Base-by-base conservation (phyloP, 2,329 filamentous ascomycete species). In the Aspergillus hortae region DNA sequence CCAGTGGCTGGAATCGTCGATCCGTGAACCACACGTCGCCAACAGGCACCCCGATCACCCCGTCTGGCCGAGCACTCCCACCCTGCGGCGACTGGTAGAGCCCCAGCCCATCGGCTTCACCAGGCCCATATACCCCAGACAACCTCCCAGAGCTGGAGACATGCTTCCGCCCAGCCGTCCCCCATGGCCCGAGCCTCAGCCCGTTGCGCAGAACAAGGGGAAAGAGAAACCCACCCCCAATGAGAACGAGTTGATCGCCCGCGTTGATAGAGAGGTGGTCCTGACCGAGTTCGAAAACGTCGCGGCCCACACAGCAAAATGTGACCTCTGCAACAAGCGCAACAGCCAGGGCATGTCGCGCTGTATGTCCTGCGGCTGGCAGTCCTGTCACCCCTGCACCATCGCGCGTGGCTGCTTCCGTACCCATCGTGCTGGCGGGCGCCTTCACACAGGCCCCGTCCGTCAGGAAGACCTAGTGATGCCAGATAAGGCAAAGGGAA, bases 291-390 rank as follows among this genome's bases (percentile, higher is more conserved):
- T 71, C 55, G 56, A 55, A n/a, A 46, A 57, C 6, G 53, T 72
- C 12, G 45, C 48, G 4, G 66, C 67, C 7, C 65, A 67, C 49
- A 73, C 69, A 0, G 69, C 67, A 1, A 71, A 71, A 52, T 74
- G 71, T 46, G 71, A 74, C 46, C 35, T 65, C 2, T 74, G 71
- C 57, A 64, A 67, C 35, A 44, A 47, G 1, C 63, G 69, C 40
- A 73, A 73, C 47, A 58, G 43, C n/a, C 43, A 52, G 1, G 67
- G 61, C 2, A 63, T 73, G 55, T 59, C 58, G 21, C 67, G 69
- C 11, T 74, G 71, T 46, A 49, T 33, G 4, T 53, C 53, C 2
- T 74, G 71, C 44, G 63, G 62, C 7, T 69, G 62, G 65, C 70
- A 73, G 33, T 62, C 64, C 11, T 74, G 71, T 49, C 61, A 63